These are phyloP conservation scores for Pichia insulana DNA, from an alignment of 805 yeast species.

Conservation along the genomic window DNA sequence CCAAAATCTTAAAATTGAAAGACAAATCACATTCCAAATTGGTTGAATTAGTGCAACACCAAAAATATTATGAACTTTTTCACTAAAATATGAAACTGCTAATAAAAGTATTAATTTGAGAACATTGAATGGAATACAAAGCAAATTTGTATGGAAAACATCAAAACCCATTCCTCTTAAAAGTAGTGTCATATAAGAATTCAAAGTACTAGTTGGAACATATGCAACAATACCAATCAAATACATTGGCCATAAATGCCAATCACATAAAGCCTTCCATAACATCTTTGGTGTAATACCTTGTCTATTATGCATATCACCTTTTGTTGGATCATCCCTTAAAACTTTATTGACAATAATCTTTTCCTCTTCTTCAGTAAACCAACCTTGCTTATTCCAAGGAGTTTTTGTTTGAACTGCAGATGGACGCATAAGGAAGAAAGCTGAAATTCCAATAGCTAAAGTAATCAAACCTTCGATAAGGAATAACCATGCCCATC, in stretches of 20 bases:
- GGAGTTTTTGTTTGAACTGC: constrained; percentile 22
- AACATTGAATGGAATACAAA: constrained; percentile 42
- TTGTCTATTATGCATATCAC: constrained; percentile 55
- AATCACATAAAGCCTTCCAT: constrained; percentile 35
- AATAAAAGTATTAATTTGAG: constrained; percentile 32
- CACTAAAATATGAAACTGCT: constrained; percentile 30
- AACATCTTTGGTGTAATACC: constrained; percentile 37
- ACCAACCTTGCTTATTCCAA: constrained; percentile 30
- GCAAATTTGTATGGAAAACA: constrained; percentile 42
- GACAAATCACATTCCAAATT: constrained; percentile 19
- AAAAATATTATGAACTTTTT: constrained; percentile 25
- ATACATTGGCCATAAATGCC: constrained; percentile 49
- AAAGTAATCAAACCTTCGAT: constrained; percentile 54
- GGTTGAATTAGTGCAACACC: constrained; percentile 19
- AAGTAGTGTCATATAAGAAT: constrained; percentile 39
- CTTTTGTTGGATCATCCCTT: constrained; percentile 55
- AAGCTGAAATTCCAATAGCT: constrained; percentile 35
- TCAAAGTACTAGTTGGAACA: constrained; percentile 31
- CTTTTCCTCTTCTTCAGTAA: constrained; percentile 43
- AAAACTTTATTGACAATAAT: constrained; percentile 48
- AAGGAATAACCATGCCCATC: constrained; percentile 61
- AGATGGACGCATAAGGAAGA: constrained; percentile 26
- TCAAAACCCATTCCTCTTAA: constrained; percentile 42
- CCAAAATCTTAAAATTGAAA: constrained; percentile 25
- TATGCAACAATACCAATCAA: constrained; percentile 35